phyloP scores from a whole-genome alignment of 2,329 filamentous ascomycete species.

The Pleomassaria siparia region DNA sequence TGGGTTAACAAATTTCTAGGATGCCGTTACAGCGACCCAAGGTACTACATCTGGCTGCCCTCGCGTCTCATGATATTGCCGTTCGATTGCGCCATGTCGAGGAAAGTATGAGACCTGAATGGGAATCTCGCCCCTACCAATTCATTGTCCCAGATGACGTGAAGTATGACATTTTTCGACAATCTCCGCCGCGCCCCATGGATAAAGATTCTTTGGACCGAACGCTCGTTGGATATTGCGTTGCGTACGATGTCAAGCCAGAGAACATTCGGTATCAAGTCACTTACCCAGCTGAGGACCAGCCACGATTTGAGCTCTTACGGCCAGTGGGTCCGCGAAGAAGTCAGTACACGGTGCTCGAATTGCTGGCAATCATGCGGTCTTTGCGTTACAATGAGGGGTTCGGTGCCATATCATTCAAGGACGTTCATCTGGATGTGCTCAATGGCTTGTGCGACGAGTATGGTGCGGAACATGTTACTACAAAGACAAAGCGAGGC shows the following conservation, averaged over 20 bases:
- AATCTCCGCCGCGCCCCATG: conserved; percentile 54
- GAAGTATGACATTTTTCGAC: conserved; percentile 36
- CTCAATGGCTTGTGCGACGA: conserved; percentile 64
- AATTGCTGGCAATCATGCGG: conserved; percentile 70
- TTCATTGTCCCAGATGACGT: conserved; percentile 60
- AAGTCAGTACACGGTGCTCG: conserved; percentile 59
- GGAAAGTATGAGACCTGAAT: conserved; percentile 66
- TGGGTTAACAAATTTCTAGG: conserved; percentile 27
- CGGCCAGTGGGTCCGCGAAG: conserved; percentile 55
- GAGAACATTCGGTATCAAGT: conserved; percentile 57
- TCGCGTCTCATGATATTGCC: conserved; percentile 65
- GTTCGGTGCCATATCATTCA: conserved; percentile 69
- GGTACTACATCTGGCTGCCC: conserved; percentile 63
- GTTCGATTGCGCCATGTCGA: conserved; percentile 62
- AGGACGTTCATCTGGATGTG: conserved; percentile 62
- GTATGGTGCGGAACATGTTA: conserved; percentile 64
- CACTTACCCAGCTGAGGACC: conserved; percentile 57
- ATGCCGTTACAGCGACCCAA: conserved; percentile 58
- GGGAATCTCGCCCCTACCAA: conserved; percentile 63
- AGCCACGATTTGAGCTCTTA: conserved; percentile 65
- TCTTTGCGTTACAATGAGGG: conserved; percentile 70
- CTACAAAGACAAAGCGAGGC: conserved; percentile 57
- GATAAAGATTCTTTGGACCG: conserved; percentile 64
- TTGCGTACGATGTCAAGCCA: conserved; percentile 68
- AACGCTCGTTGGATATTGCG: conserved; percentile 69